Evolutionary conservation across 1,284 basidiomycete species (phyloP).

Genomic region (Cutaneotrichosporon arboriforme): DNA sequence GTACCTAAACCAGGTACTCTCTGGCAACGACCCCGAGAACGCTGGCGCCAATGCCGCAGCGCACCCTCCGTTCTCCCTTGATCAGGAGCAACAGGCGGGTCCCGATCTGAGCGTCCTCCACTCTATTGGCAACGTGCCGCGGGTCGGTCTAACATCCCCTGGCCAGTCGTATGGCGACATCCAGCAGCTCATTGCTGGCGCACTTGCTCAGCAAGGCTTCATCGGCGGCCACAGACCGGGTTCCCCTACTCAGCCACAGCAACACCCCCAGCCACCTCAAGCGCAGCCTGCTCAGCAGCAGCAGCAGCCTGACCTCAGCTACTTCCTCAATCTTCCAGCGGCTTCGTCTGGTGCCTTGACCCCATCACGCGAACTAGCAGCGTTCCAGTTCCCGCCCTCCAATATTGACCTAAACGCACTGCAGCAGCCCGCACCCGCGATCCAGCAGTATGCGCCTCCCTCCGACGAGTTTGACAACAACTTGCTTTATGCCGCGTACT

Average conservation of each 20-base stretch:
- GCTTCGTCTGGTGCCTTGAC: too few relatives aligned
- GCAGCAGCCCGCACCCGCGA: neutral
- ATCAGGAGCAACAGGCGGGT: neutral
- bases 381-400: neutral
- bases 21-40: neutral
- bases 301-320: slow-evolving; percentile 2
- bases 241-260: neutral
- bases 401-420: neutral
- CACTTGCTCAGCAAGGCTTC: slow-evolving; percentile 17
- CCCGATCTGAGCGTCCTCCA: slow-evolving; percentile 2
- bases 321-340: neutral
- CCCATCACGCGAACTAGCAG: neutral
- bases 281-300: neutral
- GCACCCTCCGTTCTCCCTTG: neutral
- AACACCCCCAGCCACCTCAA: neutral
- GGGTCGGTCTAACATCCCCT: slow-evolving; percentile 5
- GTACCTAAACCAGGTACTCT: slow-evolving; percentile 22
- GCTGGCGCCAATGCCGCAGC: neutral
- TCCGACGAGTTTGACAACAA: slow-evolving; percentile 1
- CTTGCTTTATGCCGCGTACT: neutral
- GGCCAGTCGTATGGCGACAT: slow-evolving; percentile 9
- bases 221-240: neutral
- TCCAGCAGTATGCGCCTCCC: neutral
- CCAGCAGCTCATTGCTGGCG: slow-evolving; percentile 15
- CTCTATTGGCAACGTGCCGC: neutral